These are phyloP conservation scores for Solanum chmielewskii DNA, from an alignment of 257 asterid genomes.

Conservation along the genomic window DNA sequence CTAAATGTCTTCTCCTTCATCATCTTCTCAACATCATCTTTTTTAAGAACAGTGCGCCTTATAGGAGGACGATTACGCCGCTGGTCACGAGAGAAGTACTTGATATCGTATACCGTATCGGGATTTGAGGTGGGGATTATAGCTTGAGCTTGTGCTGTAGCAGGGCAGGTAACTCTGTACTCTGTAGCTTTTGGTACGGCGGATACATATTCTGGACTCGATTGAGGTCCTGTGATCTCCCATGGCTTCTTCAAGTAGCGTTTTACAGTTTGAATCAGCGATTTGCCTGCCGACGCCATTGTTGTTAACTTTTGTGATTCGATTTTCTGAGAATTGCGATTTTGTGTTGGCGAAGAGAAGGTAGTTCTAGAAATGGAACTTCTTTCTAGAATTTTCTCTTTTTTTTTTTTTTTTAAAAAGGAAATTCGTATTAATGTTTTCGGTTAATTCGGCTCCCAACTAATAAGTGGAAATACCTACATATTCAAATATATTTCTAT, in stretches of 20 bases:
- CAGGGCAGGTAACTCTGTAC: conserved; percentile 68
- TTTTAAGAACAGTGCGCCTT: conserved; percentile 56
- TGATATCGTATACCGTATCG: conserved; percentile 83
- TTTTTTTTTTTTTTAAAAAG: not conserved
- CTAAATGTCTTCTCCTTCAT: conserved; percentile 55
- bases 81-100: conserved; percentile 82
- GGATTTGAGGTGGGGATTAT: conserved; percentile 71
- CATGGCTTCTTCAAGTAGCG: conserved; percentile 81
- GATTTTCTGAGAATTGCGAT: not conserved
- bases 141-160: conserved; percentile 46
- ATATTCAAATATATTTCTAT: not conserved
- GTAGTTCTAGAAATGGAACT: not conserved
- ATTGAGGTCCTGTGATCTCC: conserved; percentile 69
- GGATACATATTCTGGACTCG: conserved; percentile 43
- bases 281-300: conserved; percentile 54
- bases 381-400: not conserved
- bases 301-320: not conserved
- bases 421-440: not conserved
- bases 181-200: conserved; percentile 80
- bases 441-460: not conserved
- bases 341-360: not conserved
- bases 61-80: conserved; percentile 86
- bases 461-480: not conserved
- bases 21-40: conserved; percentile 71
- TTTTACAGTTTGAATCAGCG: conserved; percentile 50